Evolutionary conservation across 805 yeast species (phyloP).

Genomic region (Spathaspora hagerdaliae): DNA sequence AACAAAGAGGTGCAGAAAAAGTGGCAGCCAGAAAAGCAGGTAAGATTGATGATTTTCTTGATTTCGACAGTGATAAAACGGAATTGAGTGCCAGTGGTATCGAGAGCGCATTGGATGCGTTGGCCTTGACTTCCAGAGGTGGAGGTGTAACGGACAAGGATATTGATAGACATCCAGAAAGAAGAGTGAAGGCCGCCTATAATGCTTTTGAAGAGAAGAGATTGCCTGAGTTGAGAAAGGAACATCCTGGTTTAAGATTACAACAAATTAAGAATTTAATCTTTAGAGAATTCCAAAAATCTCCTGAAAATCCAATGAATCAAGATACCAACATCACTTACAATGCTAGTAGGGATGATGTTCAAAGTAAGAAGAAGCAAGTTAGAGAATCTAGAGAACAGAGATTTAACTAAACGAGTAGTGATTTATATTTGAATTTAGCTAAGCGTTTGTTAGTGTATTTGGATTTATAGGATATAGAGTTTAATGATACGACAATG

Average conservation of each 20-base stretch:
- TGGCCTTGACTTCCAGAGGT: constrained; percentile 57
- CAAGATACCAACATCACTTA: constrained; percentile 60
- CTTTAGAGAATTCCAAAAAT: constrained; percentile 77
- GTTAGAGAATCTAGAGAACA: constrained; percentile 49
- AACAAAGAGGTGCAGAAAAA: constrained; percentile 67
- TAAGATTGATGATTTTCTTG: constrained; percentile 66
- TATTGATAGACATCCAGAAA: constrained; percentile 83
- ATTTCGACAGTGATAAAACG: constrained; percentile 43
- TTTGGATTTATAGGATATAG: neutral
- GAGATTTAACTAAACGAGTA: constrained; percentile 19
- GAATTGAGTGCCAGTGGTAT: constrained; percentile 70
- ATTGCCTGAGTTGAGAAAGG: constrained; percentile 68
- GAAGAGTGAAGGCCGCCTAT: constrained; percentile 79
- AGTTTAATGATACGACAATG: neutral
- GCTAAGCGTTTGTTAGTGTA: too few relatives aligned
- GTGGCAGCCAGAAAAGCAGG: constrained; percentile 57
- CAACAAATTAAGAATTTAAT: constrained; percentile 74
- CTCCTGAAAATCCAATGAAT: constrained; percentile 81
- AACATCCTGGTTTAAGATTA: constrained; percentile 74
- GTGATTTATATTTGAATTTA: neutral
- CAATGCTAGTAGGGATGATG: constrained; percentile 58
- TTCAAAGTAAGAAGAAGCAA: constrained; percentile 41
- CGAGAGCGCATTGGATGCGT: constrained; percentile 75
- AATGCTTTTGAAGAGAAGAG: constrained; percentile 68
- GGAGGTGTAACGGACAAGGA: constrained; percentile 58